Evolutionary conservation across 495 filamentous ascomycete species (phyloP).

Genomic region (Penicillium chermesinum): DNA sequence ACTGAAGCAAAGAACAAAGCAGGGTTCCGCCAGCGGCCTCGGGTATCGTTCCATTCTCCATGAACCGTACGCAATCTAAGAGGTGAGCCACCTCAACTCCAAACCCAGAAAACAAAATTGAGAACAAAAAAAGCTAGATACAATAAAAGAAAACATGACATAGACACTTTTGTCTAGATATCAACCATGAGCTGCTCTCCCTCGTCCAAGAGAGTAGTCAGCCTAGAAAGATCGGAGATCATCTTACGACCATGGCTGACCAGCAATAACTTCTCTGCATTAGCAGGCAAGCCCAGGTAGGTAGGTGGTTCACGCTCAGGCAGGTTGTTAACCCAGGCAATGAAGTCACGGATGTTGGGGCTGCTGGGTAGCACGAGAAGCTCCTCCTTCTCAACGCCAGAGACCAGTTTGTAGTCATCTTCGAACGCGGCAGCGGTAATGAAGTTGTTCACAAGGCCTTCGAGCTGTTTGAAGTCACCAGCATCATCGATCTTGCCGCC

Average conservation of each 20-base stretch:
- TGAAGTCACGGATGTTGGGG: constrained; percentile 80
- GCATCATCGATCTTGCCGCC: constrained; percentile 96
- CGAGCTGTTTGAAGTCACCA: constrained; percentile 72
- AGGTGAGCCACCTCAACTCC: constrained; percentile 4
- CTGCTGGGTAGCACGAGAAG: constrained; percentile 70
- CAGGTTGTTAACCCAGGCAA: constrained; percentile 83
- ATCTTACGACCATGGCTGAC: constrained; percentile 83
- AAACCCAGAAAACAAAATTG: constrained; percentile 3
- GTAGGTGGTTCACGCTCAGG: constrained; percentile 96
- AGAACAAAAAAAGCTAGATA: constrained; percentile 6
- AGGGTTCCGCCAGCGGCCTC: constrained; percentile 20
- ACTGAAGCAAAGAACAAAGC: constrained; percentile 7
- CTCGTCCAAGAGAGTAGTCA: constrained; percentile 85
- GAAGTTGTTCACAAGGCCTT: constrained; percentile 64
- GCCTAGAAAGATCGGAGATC: constrained; percentile 75
- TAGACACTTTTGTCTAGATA: constrained; percentile 23
- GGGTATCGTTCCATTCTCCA: constrained; percentile 12
- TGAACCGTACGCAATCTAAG: constrained; percentile 3
- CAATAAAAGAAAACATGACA: constrained; percentile 3
- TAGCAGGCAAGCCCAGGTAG: constrained; percentile 91
- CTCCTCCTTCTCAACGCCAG: constrained; percentile 54
- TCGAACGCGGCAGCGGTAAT: constrained; percentile 88
- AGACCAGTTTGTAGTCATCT: constrained; percentile 81
- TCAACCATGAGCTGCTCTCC: constrained; percentile 87
- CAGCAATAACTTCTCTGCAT: constrained; percentile 92